These are phyloP conservation scores for Symmetrospora coprosmae DNA, from an alignment of 768 basidiomycete species.

Conservation along the genomic window DNA sequence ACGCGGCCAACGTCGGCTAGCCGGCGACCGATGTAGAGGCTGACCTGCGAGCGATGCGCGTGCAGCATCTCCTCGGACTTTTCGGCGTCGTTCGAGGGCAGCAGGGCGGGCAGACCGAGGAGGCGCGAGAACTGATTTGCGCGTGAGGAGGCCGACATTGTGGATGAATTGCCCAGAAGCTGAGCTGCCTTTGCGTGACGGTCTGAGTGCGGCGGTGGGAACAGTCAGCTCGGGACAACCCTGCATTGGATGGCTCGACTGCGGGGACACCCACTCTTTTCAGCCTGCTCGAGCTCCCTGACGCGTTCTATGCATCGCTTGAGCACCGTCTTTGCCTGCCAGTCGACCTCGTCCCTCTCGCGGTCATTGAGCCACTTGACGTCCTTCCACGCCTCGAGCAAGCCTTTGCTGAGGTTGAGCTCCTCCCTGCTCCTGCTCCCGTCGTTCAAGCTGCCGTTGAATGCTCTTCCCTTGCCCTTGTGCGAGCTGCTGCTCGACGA, in stretches of 20 bases:
- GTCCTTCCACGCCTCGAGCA: conserved; percentile 33
- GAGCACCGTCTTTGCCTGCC: conserved; percentile 73
- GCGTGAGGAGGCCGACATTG: not conserved
- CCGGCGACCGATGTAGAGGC: conserved; percentile 73
- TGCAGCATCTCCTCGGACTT: conserved; percentile 57
- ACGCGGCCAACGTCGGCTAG: conserved; percentile 63
- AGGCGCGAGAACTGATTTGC: conserved; percentile 47
- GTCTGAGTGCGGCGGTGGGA: not conserved
- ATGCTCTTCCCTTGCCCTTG: conserved; percentile 22
- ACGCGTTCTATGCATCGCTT: conserved; percentile 73
- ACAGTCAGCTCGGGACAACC: not conserved
- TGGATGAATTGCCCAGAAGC: too few relatives aligned
- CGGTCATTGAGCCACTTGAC: conserved; percentile 55
- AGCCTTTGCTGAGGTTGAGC: conserved; percentile 9
- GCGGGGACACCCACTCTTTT: conserved; percentile 54
- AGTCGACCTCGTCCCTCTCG: conserved; percentile 89
- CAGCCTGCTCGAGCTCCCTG: conserved; percentile 69
- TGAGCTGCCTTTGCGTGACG: conserved; percentile 11
- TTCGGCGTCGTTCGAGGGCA: conserved; percentile 45
- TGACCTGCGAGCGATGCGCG: conserved; percentile 84
- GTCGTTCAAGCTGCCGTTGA: too few relatives aligned
- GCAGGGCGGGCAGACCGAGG: conserved; percentile 56
- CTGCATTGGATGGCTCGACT: not conserved
- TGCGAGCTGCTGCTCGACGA: not conserved
- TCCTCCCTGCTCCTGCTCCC: not conserved